A percentile compares a stretch with the other conserved stretches of the same genome.
phyloP scores from a whole-genome alignment of 495 filamentous ascomycete genomes.

The Neurospora sp. region DNA sequence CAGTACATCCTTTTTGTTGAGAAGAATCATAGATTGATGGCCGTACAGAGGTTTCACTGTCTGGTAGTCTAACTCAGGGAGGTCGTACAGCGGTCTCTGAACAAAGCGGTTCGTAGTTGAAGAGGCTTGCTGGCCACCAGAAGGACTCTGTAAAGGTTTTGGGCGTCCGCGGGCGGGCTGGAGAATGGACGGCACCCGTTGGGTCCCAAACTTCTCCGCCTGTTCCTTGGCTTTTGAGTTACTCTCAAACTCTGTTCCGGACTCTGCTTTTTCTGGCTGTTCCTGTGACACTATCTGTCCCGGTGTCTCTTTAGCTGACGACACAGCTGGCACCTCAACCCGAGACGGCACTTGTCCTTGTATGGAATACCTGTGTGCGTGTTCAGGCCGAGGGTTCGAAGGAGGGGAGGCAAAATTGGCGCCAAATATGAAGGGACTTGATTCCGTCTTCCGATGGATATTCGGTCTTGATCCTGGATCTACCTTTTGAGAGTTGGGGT shows the following conservation, averaged over 20 bases:
- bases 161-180: conserved; percentile 25
- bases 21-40: background rate
- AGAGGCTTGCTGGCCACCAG: conserved; percentile 6
- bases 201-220: background rate
- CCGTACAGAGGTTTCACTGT: conserved; percentile 10
- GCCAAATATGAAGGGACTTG: background rate
- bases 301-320: conserved; percentile 5
- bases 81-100: conserved; percentile 11
- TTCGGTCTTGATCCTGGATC: background rate
- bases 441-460: background rate
- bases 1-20: background rate
- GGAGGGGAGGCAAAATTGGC: background rate
- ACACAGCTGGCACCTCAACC: conserved; percentile 5
- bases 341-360: background rate
- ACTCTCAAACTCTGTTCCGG: background rate
- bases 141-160: conserved; percentile 3
- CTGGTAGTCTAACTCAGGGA: conserved; percentile 9
- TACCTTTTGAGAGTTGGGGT: background rate
- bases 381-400: background rate
- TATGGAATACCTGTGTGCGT: background rate
- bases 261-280: conserved; percentile 4
- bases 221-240: background rate
- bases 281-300: background rate
- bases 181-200: conserved; percentile 24
- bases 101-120: conserved; percentile 6